phyloP scores from a whole-genome alignment of 164 flowering plant genomes.

The Magnolia sinica region DNA sequence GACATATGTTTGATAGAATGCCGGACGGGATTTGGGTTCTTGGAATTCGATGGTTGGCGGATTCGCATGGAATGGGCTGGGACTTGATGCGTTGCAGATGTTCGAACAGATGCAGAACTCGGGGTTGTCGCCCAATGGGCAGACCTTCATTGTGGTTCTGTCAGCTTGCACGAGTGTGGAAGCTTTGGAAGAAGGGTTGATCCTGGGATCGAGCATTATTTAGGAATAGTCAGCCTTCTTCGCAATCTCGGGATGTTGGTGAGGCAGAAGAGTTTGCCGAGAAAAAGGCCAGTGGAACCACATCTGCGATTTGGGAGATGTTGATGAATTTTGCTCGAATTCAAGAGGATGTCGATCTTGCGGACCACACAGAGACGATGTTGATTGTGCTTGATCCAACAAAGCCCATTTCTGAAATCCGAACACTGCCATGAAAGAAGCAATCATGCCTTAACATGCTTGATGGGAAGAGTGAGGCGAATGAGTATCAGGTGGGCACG shows the following conservation, averaged over 20 bases:
- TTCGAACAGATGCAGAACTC: slow-evolving; percentile 62
- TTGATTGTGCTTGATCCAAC: slow-evolving; percentile 58
- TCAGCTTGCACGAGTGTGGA: slow-evolving; percentile 64
- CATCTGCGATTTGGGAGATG: slow-evolving; percentile 57
- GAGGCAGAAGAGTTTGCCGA: slow-evolving; percentile 57
- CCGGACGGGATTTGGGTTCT: slow-evolving; percentile 55
- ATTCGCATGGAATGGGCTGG: slow-evolving; percentile 55
- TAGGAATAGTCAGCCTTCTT: slow-evolving; percentile 55
- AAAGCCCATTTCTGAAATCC: slow-evolving; percentile 44
- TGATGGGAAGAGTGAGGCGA: slow-evolving; percentile 52
- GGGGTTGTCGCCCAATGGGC: slow-evolving; percentile 42
- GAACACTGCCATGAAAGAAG: slow-evolving; percentile 57
- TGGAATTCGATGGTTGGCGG: slow-evolving; percentile 72
- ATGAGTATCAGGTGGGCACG: slow-evolving; percentile 38
- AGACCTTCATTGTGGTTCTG: slow-evolving; percentile 58
- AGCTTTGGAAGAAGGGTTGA: slow-evolving; percentile 63
- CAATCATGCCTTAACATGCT: slow-evolving; percentile 51
- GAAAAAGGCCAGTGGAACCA: slow-evolving; percentile 50
- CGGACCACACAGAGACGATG: slow-evolving; percentile 63
- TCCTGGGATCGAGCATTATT: slow-evolving; percentile 52
- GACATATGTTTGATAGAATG: slow-evolving; percentile 69
- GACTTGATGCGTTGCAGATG: slow-evolving; percentile 71
- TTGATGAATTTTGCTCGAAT: slow-evolving; percentile 62
- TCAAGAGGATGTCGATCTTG: slow-evolving; percentile 79
- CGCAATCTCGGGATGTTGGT: slow-evolving; percentile 56